Conservation (phyloP, 2,329 filamentous ascomycete genomes). For the Coniochaeta sp. region DNA sequence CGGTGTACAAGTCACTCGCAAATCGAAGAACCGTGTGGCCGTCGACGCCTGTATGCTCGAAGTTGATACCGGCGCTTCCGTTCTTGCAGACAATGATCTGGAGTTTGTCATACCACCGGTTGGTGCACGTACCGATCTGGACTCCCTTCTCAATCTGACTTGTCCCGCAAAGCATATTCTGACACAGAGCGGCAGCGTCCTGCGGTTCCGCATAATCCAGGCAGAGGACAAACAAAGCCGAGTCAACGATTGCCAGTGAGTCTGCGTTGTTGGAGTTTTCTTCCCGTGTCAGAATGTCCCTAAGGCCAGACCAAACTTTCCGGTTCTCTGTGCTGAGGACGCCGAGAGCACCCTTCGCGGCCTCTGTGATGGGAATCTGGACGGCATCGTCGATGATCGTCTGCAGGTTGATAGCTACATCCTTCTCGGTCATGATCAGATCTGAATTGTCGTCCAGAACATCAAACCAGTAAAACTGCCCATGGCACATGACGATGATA, state of each 20-base stretch:
- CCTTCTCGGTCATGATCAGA: conserved; percentile 93
- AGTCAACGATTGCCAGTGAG: conserved; percentile 91
- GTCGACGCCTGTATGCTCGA: conserved; percentile 96
- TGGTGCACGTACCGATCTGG: conserved; percentile 95
- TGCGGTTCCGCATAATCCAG: conserved; percentile 85
- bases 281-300: conserved; percentile 81
- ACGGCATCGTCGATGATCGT: conserved; percentile 88
- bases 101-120: conserved; percentile 98
- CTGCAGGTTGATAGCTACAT: conserved; percentile 83
- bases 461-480: conserved; percentile 99
- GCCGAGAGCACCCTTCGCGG: conserved; percentile 88
- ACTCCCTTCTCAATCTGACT: conserved; percentile 87
- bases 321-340: conserved; percentile 94
- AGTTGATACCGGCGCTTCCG: conserved; percentile 96
- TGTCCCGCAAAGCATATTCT: conserved; percentile 97
- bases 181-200: conserved; percentile 77
- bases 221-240: conserved; percentile 85
- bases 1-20: conserved; percentile 92
- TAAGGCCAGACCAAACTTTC: conserved; percentile 87
- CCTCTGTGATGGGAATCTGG: conserved; percentile 84
- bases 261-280: conserved; percentile 91
- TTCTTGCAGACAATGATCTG: conserved; percentile 99
- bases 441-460: conserved; percentile 92
- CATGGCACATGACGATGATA: conserved; percentile 85
- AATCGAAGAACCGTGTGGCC: conserved; percentile 95